phyloP scores from a whole-genome alignment of 148 eudicot genomes.

The Camellia lanceoleosa region DNA sequence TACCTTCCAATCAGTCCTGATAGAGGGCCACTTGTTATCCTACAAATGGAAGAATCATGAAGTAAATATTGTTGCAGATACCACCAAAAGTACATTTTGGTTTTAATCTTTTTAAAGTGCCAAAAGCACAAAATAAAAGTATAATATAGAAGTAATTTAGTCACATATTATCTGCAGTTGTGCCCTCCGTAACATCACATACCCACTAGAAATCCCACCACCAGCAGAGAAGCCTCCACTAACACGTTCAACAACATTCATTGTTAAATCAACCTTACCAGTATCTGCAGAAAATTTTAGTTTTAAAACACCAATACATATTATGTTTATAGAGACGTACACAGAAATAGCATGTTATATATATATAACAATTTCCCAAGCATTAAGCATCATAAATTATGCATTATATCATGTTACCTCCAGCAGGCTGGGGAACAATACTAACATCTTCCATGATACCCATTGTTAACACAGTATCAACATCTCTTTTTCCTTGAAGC shows the following conservation, averaged over 20 bases:
- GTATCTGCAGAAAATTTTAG: conserved; percentile 47
- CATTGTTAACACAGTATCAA: conserved; percentile 88
- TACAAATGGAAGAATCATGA: conserved; percentile 28
- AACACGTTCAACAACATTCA: conserved; percentile 94
- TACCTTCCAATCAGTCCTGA: conserved; percentile 99
- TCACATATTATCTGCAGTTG: not conserved
- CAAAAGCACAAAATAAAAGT: not conserved
- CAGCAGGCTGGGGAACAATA: conserved; percentile 97
- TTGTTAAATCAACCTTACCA: conserved; percentile 92
- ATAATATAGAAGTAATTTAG: not conserved
- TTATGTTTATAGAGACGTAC: not conserved
- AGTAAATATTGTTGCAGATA: conserved; percentile 23
- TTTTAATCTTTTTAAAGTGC: too few species aligned
- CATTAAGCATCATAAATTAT: not conserved
- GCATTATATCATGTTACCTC: conserved; percentile 49
- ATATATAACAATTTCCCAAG: not conserved
- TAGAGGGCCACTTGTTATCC: conserved; percentile 95
- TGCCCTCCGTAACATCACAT: conserved; percentile 30
- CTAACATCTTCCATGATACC: conserved; percentile 99
- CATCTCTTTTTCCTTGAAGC: conserved; percentile 99
- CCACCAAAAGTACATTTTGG: not conserved
- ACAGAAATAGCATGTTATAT: not conserved
- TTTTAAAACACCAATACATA: not conserved
- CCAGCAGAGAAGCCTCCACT: conserved; percentile 99
- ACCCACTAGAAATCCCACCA: conserved; percentile 99